Base-by-base conservation (phyloP, 176 grass and related monocot genomes). In the Musa schizocarpa region DNA sequence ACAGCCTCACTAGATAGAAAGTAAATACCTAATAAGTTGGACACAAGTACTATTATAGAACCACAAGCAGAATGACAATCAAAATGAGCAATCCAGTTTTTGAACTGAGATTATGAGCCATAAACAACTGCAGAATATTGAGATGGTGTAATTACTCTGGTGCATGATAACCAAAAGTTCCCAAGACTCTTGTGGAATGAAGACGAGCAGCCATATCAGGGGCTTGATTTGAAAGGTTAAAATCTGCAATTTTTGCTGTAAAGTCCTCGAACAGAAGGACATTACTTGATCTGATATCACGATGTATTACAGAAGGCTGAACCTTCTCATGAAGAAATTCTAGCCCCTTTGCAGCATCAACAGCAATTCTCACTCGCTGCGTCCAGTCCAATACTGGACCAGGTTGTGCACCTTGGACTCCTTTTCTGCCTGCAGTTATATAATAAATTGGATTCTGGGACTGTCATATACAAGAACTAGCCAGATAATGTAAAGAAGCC, bases 131-230 rank as follows among this genome's bases (percentile, higher is more conserved):
- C 4, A 43, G 4, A 43, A 43, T 43, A 43, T 43, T 43, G 34
- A 43, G 34, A 43, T 0, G 3, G 34, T 43, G 34, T 6, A 43
- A 43, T 43, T 43, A 43, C 34, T 43, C 34, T 43, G 34, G 34
- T 43, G 34, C 34, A 43, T 91, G 81, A 63, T 91, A 91, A 83
- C 82, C 85, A 61, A 91, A 91, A 69, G 89, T 87, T 74, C 89
- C 89, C 78, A 91, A 73, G 54, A 91, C 84, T 71, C 85, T 82
- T 72, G 85, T 91, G 56, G 89, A 91, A 77, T 87, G 89, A 56
- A 91, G 89, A 6, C 85, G 85, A 26, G 82, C 82, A 75, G 85
- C 85, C 89, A 91, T 91, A 91, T 91, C 89, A 61, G 89, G 89
- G 66, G 89, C 85, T 80, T 91, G 85, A 71, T 85, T 87, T 23